Conservation (phyloP, 2,329 filamentous ascomycete genomes). For the Ophiostoma quercus region DNA sequence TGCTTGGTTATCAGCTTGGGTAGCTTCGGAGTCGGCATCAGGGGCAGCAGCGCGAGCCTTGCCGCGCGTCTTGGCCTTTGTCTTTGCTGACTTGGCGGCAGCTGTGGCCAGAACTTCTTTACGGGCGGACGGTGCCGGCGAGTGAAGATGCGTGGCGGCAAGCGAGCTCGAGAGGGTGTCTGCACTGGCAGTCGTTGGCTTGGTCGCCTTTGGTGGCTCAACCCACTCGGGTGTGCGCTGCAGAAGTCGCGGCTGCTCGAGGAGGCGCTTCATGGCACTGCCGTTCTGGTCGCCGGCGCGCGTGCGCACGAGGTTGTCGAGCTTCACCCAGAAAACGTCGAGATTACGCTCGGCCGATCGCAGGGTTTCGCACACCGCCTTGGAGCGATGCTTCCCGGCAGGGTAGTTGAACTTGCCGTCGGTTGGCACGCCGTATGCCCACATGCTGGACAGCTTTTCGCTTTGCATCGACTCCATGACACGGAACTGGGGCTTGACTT, state of each 20-base stretch:
- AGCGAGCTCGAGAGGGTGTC: not conserved
- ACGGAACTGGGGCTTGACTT: not conserved
- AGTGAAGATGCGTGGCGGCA: not conserved
- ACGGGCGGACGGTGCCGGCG: not conserved
- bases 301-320: not conserved
- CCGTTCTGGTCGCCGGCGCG: not conserved
- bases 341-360: not conserved
- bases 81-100: not conserved
- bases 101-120: not conserved
- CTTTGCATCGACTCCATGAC: not conserved
- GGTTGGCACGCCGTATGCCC: not conserved
- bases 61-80: not conserved
- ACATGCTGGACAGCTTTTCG: not conserved
- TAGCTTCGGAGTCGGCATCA: not conserved
- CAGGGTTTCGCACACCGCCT: not conserved
- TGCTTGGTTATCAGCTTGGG: not conserved
- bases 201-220: not conserved
- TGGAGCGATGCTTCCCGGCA: not conserved
- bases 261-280: not conserved
- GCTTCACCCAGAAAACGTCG: not conserved
- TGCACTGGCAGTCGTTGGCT: not conserved
- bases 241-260: not conserved
- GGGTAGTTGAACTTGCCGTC: not conserved
- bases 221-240: not conserved
- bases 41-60: not conserved